Base-by-base conservation (phyloP, 305 asterid genomes). In the Fraxinus nigra region DNA sequence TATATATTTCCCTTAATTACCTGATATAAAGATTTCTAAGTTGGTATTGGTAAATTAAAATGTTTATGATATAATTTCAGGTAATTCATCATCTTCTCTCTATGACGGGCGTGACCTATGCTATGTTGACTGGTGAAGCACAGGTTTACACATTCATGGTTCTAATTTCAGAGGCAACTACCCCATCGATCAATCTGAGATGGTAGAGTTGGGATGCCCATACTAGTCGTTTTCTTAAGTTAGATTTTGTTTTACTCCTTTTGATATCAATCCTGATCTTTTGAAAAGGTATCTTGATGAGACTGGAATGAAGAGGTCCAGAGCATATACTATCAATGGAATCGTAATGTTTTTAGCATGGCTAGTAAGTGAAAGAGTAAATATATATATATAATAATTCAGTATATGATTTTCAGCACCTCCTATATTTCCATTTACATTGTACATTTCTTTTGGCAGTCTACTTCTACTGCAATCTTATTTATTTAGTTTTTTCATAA, bases 31-130 rank as follows among this genome's bases (percentile, higher is more conserved):
- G 61, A 72, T 56, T 72, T 54, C 30, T 59, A 32, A 81, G 54
- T 20, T 67, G 56, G 48, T 43, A 48, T n/a, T 13, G 1, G 28
- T 18, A 72, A 65, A 56, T 46, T 32, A 38, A 80, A 61, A 65
- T 75, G 43, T 78, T 63, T 38, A 11, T 74, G 38, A 79, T 16
- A 34, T 78, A 16, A 22, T 84, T 82, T 61, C 87, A 95, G 98
- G 90, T 95, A 79, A 65, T 90, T 84, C 98, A 95, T 87, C 98
- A 95, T 86, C 86, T 93, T 83, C 92, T 95, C 75, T 92, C 98
- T 13, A 79, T 90, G 88, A 77, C 82, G 33, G 91, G 92, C 3
- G 87, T 84, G 69, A 65, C 85, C 69, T 92, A 93, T 20, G 82
- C 98, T 40, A 85, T 92, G 92, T 85, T 93, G 80, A 92, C 93